A percentile compares a stretch with the other conserved stretches of the same genome.
These are phyloP conservation scores for Aspergillus sp. DNA, from an alignment of 2,329 filamentous ascomycete genomes.

Conservation along the genomic window DNA sequence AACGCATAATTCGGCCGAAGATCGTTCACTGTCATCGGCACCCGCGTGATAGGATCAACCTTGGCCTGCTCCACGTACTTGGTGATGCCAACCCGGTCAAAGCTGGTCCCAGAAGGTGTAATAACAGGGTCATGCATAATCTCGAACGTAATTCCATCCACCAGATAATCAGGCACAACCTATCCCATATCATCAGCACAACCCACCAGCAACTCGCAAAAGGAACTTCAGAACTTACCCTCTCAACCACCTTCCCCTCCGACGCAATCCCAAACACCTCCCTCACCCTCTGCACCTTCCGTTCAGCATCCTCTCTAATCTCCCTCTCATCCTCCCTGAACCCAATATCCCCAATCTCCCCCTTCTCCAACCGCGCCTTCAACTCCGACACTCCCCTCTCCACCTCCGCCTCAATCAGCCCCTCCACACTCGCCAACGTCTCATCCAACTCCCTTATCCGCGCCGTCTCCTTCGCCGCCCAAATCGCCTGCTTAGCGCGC, in stretches of 20 bases:
- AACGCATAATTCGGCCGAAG: constrained; percentile 79
- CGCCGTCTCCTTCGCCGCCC: constrained; percentile 69
- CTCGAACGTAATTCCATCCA: constrained; percentile 53
- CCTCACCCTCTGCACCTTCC: constrained; percentile 49
- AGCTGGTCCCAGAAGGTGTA: constrained; percentile 79
- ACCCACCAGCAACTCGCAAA: neutral
- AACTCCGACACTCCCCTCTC: constrained; percentile 40
- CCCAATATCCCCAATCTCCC: constrained; percentile 59
- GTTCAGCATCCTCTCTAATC: constrained; percentile 53
- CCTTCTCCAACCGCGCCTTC: constrained; percentile 36
- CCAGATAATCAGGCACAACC: constrained; percentile 51
- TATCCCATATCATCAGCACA: constrained; percentile 22
- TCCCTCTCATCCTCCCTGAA: constrained; percentile 68
- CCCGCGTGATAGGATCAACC: constrained; percentile 81
- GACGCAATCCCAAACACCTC: constrained; percentile 46
- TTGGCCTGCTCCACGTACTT: constrained; percentile 77
- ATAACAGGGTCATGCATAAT: constrained; percentile 55
- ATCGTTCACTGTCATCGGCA: constrained; percentile 68
- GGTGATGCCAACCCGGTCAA: constrained; percentile 81
- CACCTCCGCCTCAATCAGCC: constrained; percentile 42
- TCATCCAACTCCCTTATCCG: constrained; percentile 49
- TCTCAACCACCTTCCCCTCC: constrained; percentile 44
- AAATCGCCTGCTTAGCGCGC: constrained; percentile 79
- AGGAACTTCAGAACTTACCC: constrained; percentile 34
- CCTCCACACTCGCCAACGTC: constrained; percentile 44